A percentile compares a stretch with the other conserved stretches of the same genome.
phyloP scores from a whole-genome alignment of 1,139 yeast genomes.

The Eremothecium cymbalariae region DNA sequence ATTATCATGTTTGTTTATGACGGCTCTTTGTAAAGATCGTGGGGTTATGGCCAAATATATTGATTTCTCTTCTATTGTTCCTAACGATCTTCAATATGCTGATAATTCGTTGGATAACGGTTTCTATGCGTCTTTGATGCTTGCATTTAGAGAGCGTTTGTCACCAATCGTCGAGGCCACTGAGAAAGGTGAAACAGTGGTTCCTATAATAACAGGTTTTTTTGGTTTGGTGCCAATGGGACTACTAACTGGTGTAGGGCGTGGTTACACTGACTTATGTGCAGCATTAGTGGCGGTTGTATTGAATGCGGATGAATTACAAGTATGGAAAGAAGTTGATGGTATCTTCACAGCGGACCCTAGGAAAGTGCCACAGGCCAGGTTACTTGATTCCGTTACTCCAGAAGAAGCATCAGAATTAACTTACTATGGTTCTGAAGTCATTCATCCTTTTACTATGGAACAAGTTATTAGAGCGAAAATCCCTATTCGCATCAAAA shows the following conservation, averaged over 20 bases:
- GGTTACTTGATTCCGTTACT: constrained; percentile 77
- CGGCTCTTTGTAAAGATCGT: constrained; percentile 72
- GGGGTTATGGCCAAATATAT: constrained; percentile 72
- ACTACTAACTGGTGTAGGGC: constrained; percentile 79
- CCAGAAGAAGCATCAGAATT: constrained; percentile 98
- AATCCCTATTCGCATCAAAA: constrained; percentile 92
- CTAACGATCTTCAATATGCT: constrained; percentile 47
- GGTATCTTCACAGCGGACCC: constrained; percentile 99
- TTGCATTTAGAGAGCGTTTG: constrained; percentile 50
- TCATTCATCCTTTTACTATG: constrained; percentile 98
- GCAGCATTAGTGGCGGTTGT: constrained; percentile 97
- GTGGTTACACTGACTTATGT: constrained; percentile 96
- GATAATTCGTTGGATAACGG: constrained; percentile 50
- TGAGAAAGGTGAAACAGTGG: constrained; percentile 37
- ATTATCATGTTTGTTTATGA: constrained; percentile 79
- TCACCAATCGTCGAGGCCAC: constrained; percentile 29
- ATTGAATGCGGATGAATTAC: constrained; percentile 81
- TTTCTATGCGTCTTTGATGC: constrained; percentile 60
- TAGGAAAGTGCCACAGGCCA: constrained; percentile 83
- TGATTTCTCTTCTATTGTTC: constrained; percentile 67
- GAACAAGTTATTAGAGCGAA: constrained; percentile 95
- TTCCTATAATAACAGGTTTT: constrained; percentile 92
- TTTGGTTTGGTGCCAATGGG: constrained; percentile 96
- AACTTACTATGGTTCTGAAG: constrained; percentile 96
- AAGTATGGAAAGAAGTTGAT: constrained; percentile 98